Evolutionary conservation across 1,284 basidiomycete genomes (phyloP).

Genomic region (Cutaneotrichosporon spelunceum): DNA sequence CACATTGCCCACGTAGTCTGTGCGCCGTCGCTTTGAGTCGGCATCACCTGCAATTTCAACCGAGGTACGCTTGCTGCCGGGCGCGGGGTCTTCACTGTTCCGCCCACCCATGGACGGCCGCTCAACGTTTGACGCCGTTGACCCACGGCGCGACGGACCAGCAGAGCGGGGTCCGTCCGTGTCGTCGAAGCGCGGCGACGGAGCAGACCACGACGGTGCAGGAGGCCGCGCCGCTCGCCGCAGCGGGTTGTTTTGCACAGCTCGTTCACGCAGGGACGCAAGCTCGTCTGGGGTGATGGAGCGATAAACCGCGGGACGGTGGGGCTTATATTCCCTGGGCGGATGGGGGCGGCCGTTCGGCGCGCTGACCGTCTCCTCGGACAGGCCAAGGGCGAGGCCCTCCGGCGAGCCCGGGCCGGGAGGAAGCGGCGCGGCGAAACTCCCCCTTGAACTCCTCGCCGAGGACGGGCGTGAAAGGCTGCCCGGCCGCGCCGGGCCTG

Average conservation of each 20-base stretch:
- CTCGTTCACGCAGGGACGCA: constrained; percentile 24
- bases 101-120: constrained; percentile 14
- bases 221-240: constrained; percentile 16
- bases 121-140: constrained; percentile 7
- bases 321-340: constrained; percentile 29
- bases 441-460: constrained; percentile 1
- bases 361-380: constrained; percentile 15
- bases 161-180: constrained; percentile 8
- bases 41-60: neutral
- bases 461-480: constrained; percentile 24
- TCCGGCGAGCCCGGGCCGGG: constrained; percentile 24
- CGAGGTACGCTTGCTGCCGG: neutral
- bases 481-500: constrained; percentile 1
- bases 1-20: constrained; percentile 34
- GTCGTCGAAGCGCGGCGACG: constrained; percentile 25
- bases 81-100: neutral
- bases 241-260: constrained; percentile 38
- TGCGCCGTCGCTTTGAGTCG: constrained; percentile 6
- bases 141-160: constrained; percentile 17
- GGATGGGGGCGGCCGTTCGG: neutral
- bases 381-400: constrained; percentile 20
- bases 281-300: constrained; percentile 39
- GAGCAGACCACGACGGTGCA: constrained; percentile 41
- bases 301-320: constrained; percentile 22
- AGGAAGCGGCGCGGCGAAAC: neutral